Evolutionary conservation across 2,329 filamentous ascomycete genomes (phyloP).

Genomic region (Ceratocystiopsis sp.): DNA sequence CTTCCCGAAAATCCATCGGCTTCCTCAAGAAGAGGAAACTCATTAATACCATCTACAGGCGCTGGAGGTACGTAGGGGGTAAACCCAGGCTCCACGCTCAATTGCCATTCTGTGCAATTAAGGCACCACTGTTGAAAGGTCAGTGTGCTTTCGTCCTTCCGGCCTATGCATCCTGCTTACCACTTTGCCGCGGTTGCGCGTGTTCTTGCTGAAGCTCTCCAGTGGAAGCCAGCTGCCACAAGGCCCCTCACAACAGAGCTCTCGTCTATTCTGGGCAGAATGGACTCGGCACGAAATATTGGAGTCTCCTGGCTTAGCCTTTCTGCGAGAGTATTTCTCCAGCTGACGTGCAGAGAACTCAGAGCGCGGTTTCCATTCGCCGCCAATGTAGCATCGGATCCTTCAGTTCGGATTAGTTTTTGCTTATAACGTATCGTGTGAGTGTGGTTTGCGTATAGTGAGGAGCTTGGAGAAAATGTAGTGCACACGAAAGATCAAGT

Average conservation of each 20-base stretch:
- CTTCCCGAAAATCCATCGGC: too few species aligned
- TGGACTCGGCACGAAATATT: conserved; percentile 16
- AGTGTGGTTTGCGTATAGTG: too few species aligned
- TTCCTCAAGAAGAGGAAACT: too few species aligned
- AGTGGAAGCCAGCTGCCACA: conserved; percentile 14
- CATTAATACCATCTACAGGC: too few species aligned
- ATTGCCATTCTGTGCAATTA: conserved; percentile 18
- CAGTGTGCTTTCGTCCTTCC: not conserved
- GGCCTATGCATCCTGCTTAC: conserved; percentile 11
- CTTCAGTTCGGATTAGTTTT: conserved; percentile 6
- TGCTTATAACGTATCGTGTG: not conserved
- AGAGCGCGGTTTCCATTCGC: conserved; percentile 14
- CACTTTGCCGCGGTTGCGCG: conserved; percentile 13
- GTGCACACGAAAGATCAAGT: too few species aligned
- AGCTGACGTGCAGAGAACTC: conserved; percentile 17
- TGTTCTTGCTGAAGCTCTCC: conserved; percentile 18
- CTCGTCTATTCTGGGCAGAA: conserved; percentile 6
- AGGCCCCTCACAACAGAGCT: conserved; percentile 15
- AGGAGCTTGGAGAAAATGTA: too few species aligned
- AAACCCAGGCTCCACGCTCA: conserved; percentile 11
- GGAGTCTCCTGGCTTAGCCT: conserved; percentile 10
- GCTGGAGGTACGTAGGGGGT: conserved; percentile 11
- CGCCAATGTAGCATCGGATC: conserved; percentile 16
- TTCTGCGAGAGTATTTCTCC: conserved; percentile 11
- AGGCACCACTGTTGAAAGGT: conserved; percentile 17